These are phyloP conservation scores for Basipetospora chlamydospora DNA, from an alignment of 2,329 filamentous ascomycete genomes.

Conservation along the genomic window DNA sequence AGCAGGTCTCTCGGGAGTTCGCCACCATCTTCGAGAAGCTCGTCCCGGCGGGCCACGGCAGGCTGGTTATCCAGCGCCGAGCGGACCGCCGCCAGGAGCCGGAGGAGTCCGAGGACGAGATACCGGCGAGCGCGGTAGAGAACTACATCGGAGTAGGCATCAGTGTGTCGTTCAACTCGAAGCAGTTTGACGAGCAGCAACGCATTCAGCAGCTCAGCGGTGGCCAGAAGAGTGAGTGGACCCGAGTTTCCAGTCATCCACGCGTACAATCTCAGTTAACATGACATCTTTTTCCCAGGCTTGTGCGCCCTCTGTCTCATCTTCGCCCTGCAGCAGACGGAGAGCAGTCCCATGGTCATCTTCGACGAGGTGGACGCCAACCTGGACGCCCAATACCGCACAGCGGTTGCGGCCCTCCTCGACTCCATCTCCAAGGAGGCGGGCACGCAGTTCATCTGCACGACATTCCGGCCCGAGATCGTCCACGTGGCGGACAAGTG, in stretches of 20 bases:
- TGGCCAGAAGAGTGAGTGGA: conserved; percentile 86
- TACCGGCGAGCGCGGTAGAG: conserved; percentile 54
- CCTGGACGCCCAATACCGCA: conserved; percentile 92
- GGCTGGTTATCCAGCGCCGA: conserved; percentile 83
- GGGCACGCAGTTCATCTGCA: conserved; percentile 84
- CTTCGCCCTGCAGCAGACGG: conserved; percentile 96
- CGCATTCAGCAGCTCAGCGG: conserved; percentile 93
- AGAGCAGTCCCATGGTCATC: conserved; percentile 95
- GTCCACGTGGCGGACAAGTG: conserved; percentile 91
- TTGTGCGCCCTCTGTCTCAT: conserved; percentile 93
- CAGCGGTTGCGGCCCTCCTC: conserved; percentile 81
- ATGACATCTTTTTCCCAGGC: conserved; percentile 43
- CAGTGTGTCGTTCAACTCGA: conserved; percentile 96
- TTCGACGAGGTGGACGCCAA: conserved; percentile 99
- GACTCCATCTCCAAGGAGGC: conserved; percentile 58
- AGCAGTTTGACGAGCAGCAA: conserved; percentile 88
- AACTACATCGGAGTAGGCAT: conserved; percentile 96
- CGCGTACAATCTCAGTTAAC: no score
- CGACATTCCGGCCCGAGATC: conserved; percentile 95
- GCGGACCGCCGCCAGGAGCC: conserved; percentile 54
- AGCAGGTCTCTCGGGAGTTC: conserved; percentile 91
- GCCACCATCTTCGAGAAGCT: conserved; percentile 86
- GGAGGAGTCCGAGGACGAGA: conserved; percentile 56
- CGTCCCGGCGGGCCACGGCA: conserved; percentile 82
- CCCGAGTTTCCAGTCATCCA: no score